These are phyloP conservation scores for Wickerhamomyces mucosus DNA, from an alignment of 805 yeast species.

Conservation along the genomic window DNA sequence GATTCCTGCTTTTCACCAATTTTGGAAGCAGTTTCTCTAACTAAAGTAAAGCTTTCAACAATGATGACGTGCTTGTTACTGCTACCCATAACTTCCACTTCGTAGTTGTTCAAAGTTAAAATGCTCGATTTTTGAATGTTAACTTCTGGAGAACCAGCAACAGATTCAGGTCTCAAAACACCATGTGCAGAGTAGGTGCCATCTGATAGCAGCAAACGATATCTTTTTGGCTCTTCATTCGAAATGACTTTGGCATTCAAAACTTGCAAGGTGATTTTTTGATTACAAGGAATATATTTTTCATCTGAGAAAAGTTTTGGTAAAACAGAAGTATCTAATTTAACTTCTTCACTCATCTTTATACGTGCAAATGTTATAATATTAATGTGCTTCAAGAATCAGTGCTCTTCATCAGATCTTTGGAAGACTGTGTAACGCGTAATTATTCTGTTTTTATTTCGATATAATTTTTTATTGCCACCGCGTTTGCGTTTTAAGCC, in stretches of 20 bases:
- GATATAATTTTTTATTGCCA: neutral
- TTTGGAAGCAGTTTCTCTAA: constrained; percentile 26
- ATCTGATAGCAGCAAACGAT: constrained; percentile 41
- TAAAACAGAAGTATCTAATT: constrained; percentile 11
- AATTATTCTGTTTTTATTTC: neutral
- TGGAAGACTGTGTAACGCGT: constrained; percentile 3
- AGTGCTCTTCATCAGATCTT: too few relatives aligned
- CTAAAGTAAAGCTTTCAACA: constrained; percentile 19
- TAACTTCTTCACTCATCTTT: too few relatives aligned
- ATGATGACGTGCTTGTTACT: constrained; percentile 22
- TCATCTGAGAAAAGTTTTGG: constrained; percentile 14
- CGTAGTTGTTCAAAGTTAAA: constrained; percentile 31
- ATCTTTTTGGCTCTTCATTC: constrained; percentile 32
- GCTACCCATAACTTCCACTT: constrained; percentile 30
- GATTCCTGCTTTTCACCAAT: constrained; percentile 29
- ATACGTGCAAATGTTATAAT: constrained; percentile 8
- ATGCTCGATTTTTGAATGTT: constrained; percentile 38
- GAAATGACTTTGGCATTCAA: constrained; percentile 27
- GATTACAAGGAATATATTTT: constrained; percentile 9
- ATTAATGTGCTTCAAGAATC: neutral
- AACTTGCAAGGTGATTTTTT: constrained; percentile 27
- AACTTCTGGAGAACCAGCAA: constrained; percentile 33
- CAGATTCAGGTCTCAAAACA: constrained; percentile 40
- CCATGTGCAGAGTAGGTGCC: constrained; percentile 43
- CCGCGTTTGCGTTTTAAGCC: constrained; percentile 1